Evolutionary conservation across 192 early-diverging fungal species (phyloP), one percentile per base, ranked within the genome.

Genomic region (Linnemannia exigua): DNA sequence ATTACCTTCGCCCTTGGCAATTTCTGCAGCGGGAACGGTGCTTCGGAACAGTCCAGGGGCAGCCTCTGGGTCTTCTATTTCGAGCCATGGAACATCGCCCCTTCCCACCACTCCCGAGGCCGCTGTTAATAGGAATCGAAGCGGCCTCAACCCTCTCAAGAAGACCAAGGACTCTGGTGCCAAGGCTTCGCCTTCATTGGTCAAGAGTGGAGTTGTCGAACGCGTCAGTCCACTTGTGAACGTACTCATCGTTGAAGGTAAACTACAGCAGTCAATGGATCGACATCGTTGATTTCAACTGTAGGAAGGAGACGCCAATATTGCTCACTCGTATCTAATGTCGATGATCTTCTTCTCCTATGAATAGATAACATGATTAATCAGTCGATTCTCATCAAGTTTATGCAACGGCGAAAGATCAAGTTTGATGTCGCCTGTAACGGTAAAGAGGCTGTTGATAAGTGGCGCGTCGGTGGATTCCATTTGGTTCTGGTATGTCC

Each of bases 201-300:
- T 82, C 44, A 79, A 85, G 66, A 79, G 77, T 46, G 77, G 74
- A 58, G 82, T 79, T 41, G 82, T 77, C 20, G 86, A 89, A 58
- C 51, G 80, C 16, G 86, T 88, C 25, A 92, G 91, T 77, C 92
- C 92, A 6, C 90, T 92, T 28, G 91, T 96, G 75, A 95, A 95
- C 70, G 95, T 96, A 20, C 84, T 96, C 36, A 93, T 96, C 47
- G 95, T 96, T 0, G 95, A 96, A 90, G 92, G 92, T 93, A 88
- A 66, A 12, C 19, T 52, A 22, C 38, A 16, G 41, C 37, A 35
- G 35, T 2, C 31, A 44, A 28, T 66, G 15, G 25, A 31, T 41
- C 22, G 31, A 19, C 11, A 25, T 3, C 12, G 11, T 9, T 17
- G 38, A 7, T 16, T 44, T 25, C 28, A 66, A 63, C 4, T 38